Evolutionary conservation across 768 basidiomycete genomes (phyloP).

Genomic region (Boletus bicolor): DNA sequence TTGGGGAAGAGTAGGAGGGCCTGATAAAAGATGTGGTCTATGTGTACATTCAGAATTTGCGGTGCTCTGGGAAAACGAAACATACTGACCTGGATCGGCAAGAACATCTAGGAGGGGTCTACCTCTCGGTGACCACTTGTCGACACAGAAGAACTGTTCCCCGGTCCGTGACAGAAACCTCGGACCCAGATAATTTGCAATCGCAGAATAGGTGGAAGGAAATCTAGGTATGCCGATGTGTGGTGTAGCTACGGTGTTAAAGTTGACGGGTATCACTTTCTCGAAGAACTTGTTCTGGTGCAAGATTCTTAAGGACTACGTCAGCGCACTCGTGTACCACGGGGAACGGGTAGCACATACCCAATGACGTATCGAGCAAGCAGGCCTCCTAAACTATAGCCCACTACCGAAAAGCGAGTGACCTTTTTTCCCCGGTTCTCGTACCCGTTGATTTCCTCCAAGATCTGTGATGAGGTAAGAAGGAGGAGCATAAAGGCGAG

Average conservation of each 20-base stretch:
- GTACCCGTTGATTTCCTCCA: constrained; percentile 52
- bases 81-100: constrained; percentile 65
- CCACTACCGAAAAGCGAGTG: constrained; percentile 67
- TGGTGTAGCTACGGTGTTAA: constrained; percentile 81
- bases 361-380: constrained; percentile 78
- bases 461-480: constrained; percentile 41
- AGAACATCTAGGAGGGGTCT: constrained; percentile 70
- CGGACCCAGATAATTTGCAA: constrained; percentile 58
- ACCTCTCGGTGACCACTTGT: constrained; percentile 69
- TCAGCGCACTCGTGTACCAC: constrained; percentile 2
- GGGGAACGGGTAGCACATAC: constrained; percentile 31
- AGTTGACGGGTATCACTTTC: constrained; percentile 68
- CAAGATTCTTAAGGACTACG: constrained; percentile 46
- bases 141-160: constrained; percentile 70
- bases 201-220: constrained; percentile 52
- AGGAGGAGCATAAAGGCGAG: background rate
- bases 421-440: constrained; percentile 54
- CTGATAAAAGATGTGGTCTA: constrained; percentile 75
- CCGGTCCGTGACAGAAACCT: constrained; percentile 76
- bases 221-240: constrained; percentile 73
- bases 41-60: background rate
- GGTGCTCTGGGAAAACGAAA: background rate
- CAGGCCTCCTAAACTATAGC: constrained; percentile 81
- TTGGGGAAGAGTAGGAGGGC: constrained; percentile 64
- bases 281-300: constrained; percentile 71